These are phyloP conservation scores for Trichoderma semiorbis DNA, from an alignment of 2,329 filamentous ascomycete genomes.

Conservation along the genomic window DNA sequence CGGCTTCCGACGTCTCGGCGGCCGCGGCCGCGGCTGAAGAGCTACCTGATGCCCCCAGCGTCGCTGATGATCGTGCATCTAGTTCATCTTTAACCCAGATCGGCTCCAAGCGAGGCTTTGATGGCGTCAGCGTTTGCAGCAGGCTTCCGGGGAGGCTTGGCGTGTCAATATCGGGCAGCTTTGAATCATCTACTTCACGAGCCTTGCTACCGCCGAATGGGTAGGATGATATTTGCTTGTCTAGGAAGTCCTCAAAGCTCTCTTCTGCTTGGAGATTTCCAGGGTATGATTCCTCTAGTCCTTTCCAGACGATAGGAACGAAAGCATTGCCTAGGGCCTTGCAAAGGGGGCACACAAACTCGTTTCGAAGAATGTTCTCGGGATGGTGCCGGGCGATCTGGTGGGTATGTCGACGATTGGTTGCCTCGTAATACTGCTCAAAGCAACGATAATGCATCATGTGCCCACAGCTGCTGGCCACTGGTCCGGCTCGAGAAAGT, in stretches of 20 bases:
- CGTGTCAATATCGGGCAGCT: conserved; percentile 31
- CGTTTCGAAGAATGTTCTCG: conserved; percentile 71
- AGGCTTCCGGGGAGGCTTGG: conserved; percentile 39
- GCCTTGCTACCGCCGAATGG: conserved; percentile 41
- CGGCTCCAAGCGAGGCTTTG: conserved; percentile 36
- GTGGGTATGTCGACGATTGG: conserved; percentile 76
- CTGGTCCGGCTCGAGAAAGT: conserved; percentile 66
- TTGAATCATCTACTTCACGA: conserved; percentile 32
- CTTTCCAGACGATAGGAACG: conserved; percentile 92
- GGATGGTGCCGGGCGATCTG: conserved; percentile 95
- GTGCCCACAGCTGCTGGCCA: conserved; percentile 90
- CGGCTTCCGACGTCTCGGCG: conserved; percentile 26
- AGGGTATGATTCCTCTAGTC: conserved; percentile 78
- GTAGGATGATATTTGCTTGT: conserved; percentile 51
- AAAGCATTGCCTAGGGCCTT: conserved; percentile 96
- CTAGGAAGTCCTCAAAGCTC: conserved; percentile 67
- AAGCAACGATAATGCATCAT: conserved; percentile 99
- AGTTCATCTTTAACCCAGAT: conserved; percentile 41
- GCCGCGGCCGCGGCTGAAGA: conserved; percentile 38
- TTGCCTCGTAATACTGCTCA: conserved; percentile 83
- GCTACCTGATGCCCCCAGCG: conserved; percentile 40
- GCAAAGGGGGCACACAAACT: conserved; percentile 95
- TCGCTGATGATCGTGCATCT: conserved; percentile 28
- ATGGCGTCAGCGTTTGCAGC: conserved; percentile 36
- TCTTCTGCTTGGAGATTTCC: conserved; percentile 61